Evolutionary conservation across 1,284 basidiomycete genomes (phyloP), one percentile per base, ranked within the genome.

Genomic region (Schizophyllum amplum): DNA sequence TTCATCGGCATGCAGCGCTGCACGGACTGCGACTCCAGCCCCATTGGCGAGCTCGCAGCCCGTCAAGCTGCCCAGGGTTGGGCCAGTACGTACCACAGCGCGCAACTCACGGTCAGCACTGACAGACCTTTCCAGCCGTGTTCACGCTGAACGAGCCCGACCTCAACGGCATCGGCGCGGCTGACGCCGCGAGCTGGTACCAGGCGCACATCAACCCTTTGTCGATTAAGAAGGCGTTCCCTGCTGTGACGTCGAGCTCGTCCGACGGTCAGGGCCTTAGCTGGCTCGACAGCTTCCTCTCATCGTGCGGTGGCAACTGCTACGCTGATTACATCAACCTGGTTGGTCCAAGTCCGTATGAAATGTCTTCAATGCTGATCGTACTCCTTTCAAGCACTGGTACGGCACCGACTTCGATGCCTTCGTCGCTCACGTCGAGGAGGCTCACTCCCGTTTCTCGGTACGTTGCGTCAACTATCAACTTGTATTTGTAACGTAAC

Each of bases 1-100:
- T 73, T 75, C 58, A 72, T 75, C n/a, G 72, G 72, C 22, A 75
- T 66, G 71, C 73, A 73, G 57, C 70, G 70, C 6, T 73, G 69
- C 57, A 52, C 59, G 1, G 72, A 73, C 56, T 74, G 72, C 27
- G 52, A 26, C 50, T 73, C 72, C 2, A 74, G 71, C 24, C 72
- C 73, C 1, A 64, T 73, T n/a, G 59, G 60, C 5, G 58, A 67
- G 21, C 67, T 73, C 21, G 48, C 59, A 9, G 59, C 66, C 27
- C 72, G 72, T 54, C 69, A 64, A 59, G 24, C 69, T 53, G 20
- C 58, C 3, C 68, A 69, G 48, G 60, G 63, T 5, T 73, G 74
- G 71, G 53, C 59, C 21, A 65, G 33, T 42, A 42, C 33, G 57
- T 58, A 24, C 23, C 54, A 52, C 13, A 5, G 9, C 27, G 5